phyloP scores from a whole-genome alignment of 2,329 filamentous ascomycete species.

The Fusarium clavum region DNA sequence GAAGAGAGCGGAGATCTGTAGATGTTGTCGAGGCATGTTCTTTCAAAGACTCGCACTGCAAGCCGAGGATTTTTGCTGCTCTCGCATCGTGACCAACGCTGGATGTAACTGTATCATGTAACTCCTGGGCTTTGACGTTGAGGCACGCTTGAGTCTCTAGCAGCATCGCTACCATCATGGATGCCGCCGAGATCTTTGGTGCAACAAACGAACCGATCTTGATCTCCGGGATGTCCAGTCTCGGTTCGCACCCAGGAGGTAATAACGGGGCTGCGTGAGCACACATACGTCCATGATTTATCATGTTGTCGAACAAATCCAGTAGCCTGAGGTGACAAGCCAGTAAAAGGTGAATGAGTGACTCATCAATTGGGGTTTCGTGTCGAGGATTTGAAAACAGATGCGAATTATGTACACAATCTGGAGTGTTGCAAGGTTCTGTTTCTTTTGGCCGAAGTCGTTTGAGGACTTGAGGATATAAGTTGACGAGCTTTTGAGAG shows the following conservation, averaged over 20 bases:
- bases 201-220: slow-evolving; percentile 55
- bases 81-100: slow-evolving; percentile 16
- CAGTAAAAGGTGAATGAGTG: slow-evolving; percentile 53
- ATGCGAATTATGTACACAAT: slow-evolving; percentile 51
- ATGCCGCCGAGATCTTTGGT: slow-evolving; percentile 48
- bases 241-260: slow-evolving; percentile 46
- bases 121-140: slow-evolving; percentile 24
- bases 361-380: slow-evolving; percentile 46
- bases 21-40: slow-evolving; percentile 39
- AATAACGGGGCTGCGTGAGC: slow-evolving; percentile 45
- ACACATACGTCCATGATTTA: slow-evolving; percentile 50
- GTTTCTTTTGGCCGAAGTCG: slow-evolving; percentile 3
- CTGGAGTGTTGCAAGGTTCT: slow-evolving; percentile 45
- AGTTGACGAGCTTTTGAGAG: slow-evolving; percentile 51
- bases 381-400: slow-evolving; percentile 9
- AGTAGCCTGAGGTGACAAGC: slow-evolving; percentile 54
- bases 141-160: slow-evolving; percentile 49
- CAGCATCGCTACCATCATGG: slow-evolving; percentile 50
- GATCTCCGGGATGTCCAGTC: slow-evolving; percentile 55
- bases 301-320: slow-evolving; percentile 53
- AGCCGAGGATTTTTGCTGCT: slow-evolving; percentile 37
- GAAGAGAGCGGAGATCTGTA: slow-evolving; percentile 21
- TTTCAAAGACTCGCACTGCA: slow-evolving; percentile 47
- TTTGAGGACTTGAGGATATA: slow-evolving; percentile 51
- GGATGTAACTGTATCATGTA: slow-evolving; percentile 20